phyloP scores from a whole-genome alignment of 2,329 filamentous ascomycete species.

The Aspergillus floridensis region DNA sequence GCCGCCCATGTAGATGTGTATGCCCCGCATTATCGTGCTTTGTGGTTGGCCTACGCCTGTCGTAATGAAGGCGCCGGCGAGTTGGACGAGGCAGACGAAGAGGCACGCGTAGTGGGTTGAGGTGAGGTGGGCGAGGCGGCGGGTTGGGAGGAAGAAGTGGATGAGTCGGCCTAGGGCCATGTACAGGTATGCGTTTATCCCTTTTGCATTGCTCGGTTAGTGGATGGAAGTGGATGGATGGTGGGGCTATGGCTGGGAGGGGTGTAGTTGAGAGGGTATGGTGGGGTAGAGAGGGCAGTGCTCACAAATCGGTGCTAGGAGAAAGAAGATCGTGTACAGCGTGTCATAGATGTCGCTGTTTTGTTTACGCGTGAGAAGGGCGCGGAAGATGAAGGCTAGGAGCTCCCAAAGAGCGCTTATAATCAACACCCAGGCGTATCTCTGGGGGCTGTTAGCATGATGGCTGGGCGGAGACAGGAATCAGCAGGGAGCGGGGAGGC shows the following conservation, averaged over 20 bases:
- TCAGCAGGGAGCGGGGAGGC: no score
- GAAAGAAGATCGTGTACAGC: constrained; percentile 42
- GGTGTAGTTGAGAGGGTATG: neutral
- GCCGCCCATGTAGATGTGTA: constrained; percentile 56
- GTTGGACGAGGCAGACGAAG: constrained; percentile 48
- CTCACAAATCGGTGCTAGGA: constrained; percentile 42
- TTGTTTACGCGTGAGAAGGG: constrained; percentile 42
- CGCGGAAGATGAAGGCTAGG: constrained; percentile 40
- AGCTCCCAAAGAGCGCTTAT: constrained; percentile 44
- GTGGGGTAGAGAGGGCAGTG: no score
- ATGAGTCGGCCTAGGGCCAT: constrained; percentile 43
- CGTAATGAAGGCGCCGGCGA: constrained; percentile 40
- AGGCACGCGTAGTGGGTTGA: constrained; percentile 39
- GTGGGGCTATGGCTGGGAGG: constrained; percentile 1
- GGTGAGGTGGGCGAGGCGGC: constrained; percentile 35
- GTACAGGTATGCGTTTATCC: constrained; percentile 50
- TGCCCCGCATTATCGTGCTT: constrained; percentile 33
- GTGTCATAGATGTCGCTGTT: constrained; percentile 31
- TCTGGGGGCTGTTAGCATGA: constrained; percentile 19
- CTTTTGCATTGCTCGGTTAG: constrained; percentile 6
- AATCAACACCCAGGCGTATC: constrained; percentile 46
- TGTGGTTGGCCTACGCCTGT: constrained; percentile 23
- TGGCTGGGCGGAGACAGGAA: neutral
- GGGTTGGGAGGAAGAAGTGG: constrained; percentile 36
- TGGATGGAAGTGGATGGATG: neutral